Conservation (phyloP, 164 flowering plant genomes). For the Nymphaea thermarum region DNA sequence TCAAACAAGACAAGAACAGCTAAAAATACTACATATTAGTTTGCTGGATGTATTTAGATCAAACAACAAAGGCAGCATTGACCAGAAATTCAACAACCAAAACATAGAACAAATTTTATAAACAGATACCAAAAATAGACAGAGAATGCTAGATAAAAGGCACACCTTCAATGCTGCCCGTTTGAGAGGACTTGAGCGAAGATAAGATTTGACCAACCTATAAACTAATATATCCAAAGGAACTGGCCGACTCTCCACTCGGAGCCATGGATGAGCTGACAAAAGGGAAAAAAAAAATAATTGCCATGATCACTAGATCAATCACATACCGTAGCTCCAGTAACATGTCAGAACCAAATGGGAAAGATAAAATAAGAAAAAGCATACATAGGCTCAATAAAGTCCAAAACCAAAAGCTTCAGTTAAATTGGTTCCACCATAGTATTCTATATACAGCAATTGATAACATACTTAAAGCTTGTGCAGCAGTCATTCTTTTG, state of each 20-base stretch:
- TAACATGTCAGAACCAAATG: not conserved
- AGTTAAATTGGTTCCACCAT: not conserved
- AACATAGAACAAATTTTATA: too few relatives aligned
- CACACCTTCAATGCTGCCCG: slow-evolving; percentile 86
- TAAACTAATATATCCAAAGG: slow-evolving; percentile 75
- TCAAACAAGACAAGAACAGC: too few relatives aligned
- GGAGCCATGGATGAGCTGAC: slow-evolving; percentile 97
- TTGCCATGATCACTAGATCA: not conserved
- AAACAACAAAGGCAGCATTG: too few relatives aligned
- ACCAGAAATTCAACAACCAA: too few relatives aligned
- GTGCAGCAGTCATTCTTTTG: slow-evolving; percentile 1
- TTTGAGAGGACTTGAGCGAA: slow-evolving; percentile 74
- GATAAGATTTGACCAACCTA: slow-evolving; percentile 79
- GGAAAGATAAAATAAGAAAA: not conserved
- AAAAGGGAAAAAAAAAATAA: not conserved
- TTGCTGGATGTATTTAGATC: too few relatives aligned
- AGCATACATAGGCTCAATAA: not conserved
- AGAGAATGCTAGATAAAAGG: not conserved
- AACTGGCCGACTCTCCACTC: slow-evolving; percentile 34
- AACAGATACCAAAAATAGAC: too few relatives aligned
- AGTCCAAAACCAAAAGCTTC: not conserved
- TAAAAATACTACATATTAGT: too few relatives aligned
- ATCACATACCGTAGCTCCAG: not conserved
- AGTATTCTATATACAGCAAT: not conserved
- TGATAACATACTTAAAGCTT: not conserved